Conservation (phyloP, 768 basidiomycete species). For the Lactarius quietus region DNA sequence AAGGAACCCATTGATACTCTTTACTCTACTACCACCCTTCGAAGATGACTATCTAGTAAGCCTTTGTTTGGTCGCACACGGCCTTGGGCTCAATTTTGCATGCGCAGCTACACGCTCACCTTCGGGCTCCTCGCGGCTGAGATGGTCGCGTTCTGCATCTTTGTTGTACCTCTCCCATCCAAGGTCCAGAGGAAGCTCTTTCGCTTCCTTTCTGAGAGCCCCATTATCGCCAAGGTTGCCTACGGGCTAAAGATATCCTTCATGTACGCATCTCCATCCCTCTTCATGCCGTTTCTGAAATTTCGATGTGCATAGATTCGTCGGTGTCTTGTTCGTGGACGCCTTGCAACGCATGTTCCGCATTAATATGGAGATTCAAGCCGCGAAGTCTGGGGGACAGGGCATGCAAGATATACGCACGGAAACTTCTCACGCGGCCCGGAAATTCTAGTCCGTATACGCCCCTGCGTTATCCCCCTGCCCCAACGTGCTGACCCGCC, state of each 20-base stretch:
- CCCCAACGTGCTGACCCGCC: conserved; percentile 5
- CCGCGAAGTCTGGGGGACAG: conserved; percentile 53
- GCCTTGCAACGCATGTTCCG: conserved; percentile 92
- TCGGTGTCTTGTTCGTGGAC: conserved; percentile 84
- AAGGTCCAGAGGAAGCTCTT: conserved; percentile 66
- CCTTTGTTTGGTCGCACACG: not conserved
- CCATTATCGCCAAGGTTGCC: conserved; percentile 75
- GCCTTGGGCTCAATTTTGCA: not conserved
- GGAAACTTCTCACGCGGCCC: conserved; percentile 86
- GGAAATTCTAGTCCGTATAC: conserved; percentile 87
- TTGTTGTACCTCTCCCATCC: conserved; percentile 86
- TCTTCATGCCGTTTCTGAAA: not conserved
- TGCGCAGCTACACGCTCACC: conserved; percentile 69
- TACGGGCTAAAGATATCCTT: conserved; percentile 94
- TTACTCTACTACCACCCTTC: too few relatives aligned
- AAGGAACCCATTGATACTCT: not conserved
- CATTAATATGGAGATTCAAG: conserved; percentile 65
- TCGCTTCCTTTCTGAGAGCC: conserved; percentile 63
- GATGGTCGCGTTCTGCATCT: conserved; percentile 81
- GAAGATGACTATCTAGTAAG: conserved; percentile 50
- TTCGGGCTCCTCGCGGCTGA: conserved; percentile 79
- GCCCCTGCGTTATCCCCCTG: not conserved
- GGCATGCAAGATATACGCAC: conserved; percentile 60
- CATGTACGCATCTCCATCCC: conserved; percentile 50
- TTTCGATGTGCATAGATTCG: conserved; percentile 50